These are phyloP conservation scores for Ophiostoma sp. DNA, from an alignment of 2,329 filamentous ascomycete genomes.

Conservation along the genomic window DNA sequence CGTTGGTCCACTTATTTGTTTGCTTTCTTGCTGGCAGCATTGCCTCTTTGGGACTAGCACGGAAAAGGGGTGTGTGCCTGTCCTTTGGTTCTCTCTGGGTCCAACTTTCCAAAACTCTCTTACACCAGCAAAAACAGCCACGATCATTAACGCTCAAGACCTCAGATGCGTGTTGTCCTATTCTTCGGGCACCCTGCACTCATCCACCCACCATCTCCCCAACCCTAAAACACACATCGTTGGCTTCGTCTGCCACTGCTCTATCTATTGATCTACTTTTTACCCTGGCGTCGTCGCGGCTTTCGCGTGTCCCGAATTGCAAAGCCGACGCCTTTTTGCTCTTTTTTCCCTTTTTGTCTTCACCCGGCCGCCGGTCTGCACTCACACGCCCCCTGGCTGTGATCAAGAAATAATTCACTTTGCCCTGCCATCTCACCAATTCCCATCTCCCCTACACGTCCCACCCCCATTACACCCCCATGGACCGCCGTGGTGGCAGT, in stretches of 20 bases:
- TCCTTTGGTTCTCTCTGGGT: conserved; percentile 10
- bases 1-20: conserved; percentile 20
- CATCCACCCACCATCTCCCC: not conserved
- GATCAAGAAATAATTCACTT: not conserved
- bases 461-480: conserved; percentile 13
- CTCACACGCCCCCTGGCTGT: not conserved
- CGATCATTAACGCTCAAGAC: not conserved
- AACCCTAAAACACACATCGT: not conserved
- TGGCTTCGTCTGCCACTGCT: not conserved
- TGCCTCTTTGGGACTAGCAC: conserved; percentile 15
- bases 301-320: conserved; percentile 11
- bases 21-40: conserved; percentile 16
- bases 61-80: conserved; percentile 17
- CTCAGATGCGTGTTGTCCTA: not conserved
- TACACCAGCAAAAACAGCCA: conserved; percentile 24
- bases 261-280: not conserved
- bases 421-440: not conserved
- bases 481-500: conserved; percentile 28
- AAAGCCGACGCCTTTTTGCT: not conserved
- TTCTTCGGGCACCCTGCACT: not conserved
- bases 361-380: too few species aligned
- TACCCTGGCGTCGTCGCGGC: not conserved
- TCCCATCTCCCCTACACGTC: not conserved
- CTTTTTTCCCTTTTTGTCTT: not conserved
- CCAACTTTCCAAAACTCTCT: conserved; percentile 22